A percentile compares a stretch with the other conserved stretches of the same genome.
Evolutionary conservation across 495 filamentous ascomycete species (phyloP).

Genomic region (Hypomontagnella monticulosa): DNA sequence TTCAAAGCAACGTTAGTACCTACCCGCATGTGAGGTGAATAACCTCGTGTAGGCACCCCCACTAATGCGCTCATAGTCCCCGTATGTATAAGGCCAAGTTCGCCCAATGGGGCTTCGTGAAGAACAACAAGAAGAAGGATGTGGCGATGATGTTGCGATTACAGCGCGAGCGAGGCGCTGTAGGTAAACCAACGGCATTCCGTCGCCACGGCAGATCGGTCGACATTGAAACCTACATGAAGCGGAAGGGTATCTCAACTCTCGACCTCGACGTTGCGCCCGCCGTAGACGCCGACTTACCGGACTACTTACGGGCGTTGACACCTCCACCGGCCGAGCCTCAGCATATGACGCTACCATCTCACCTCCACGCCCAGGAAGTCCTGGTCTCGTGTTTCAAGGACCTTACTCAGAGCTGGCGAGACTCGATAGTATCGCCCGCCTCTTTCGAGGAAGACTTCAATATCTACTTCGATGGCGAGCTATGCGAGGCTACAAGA

Average conservation of each 20-base stretch:
- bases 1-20: conserved; percentile 44
- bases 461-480: conserved; percentile 33
- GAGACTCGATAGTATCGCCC: conserved; percentile 20
- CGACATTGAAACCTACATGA: conserved; percentile 46
- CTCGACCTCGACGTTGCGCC: conserved; percentile 38
- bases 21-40: neutral
- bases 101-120: conserved; percentile 46
- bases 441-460: conserved; percentile 31
- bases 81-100: conserved; percentile 50
- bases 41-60: neutral
- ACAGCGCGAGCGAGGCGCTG: conserved; percentile 44
- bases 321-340: conserved; percentile 41
- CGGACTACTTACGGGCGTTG: conserved; percentile 42
- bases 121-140: conserved; percentile 48
- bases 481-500: conserved; percentile 37
- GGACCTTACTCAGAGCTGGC: conserved; percentile 27
- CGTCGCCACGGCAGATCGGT: conserved; percentile 43
- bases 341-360: conserved; percentile 32
- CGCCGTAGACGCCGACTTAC: conserved; percentile 32
- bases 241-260: conserved; percentile 44
- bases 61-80: conserved; percentile 27
- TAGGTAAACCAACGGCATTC: conserved; percentile 44
- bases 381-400: conserved; percentile 39
- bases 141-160: conserved; percentile 43
- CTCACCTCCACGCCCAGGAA: conserved; percentile 39